Percentiles rank a stretch among this genome's conserved stretches.
phyloP scores from a whole-genome alignment of 129 eudicot species.

The Chrysanthemum lavandulifolium region DNA sequence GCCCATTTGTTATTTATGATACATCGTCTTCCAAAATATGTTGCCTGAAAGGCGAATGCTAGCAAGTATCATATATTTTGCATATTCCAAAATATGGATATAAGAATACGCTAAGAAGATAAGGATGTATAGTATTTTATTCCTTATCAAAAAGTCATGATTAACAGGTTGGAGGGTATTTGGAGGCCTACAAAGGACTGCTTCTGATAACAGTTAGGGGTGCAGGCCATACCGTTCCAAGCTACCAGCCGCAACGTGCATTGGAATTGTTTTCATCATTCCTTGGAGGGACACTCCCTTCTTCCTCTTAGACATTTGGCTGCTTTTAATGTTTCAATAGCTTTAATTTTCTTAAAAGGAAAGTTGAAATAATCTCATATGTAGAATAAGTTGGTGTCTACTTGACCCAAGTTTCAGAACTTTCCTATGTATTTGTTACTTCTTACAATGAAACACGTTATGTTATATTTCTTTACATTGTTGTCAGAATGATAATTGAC shows the following conservation, averaged over 20 bases:
- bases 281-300: slow-evolving; percentile 47
- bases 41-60: neutral
- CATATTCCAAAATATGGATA: neutral
- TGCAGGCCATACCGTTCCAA: slow-evolving; percentile 50
- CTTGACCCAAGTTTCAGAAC: slow-evolving; percentile 8
- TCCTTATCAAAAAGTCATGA: neutral
- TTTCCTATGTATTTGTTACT: neutral
- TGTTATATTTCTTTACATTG: neutral
- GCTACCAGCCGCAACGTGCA: slow-evolving; percentile 49
- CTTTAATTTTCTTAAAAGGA: slow-evolving; percentile 8
- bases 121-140: neutral
- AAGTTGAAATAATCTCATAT: neutral
- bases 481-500: neutral
- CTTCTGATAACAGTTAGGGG: slow-evolving; percentile 45
- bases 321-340: neutral
- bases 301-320: slow-evolving; percentile 22
- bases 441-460: neutral
- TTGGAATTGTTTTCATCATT: slow-evolving; percentile 43
- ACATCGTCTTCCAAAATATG: neutral
- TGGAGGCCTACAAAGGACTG: slow-evolving; percentile 43
- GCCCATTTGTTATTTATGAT: neutral
- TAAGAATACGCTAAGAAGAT: neutral
- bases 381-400: slow-evolving; percentile 19
- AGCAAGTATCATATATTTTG: neutral
- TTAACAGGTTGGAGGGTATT: slow-evolving; percentile 49